Conservation (phyloP, 1,284 basidiomycete genomes). For the Anthracocystis walkeri region DNA sequence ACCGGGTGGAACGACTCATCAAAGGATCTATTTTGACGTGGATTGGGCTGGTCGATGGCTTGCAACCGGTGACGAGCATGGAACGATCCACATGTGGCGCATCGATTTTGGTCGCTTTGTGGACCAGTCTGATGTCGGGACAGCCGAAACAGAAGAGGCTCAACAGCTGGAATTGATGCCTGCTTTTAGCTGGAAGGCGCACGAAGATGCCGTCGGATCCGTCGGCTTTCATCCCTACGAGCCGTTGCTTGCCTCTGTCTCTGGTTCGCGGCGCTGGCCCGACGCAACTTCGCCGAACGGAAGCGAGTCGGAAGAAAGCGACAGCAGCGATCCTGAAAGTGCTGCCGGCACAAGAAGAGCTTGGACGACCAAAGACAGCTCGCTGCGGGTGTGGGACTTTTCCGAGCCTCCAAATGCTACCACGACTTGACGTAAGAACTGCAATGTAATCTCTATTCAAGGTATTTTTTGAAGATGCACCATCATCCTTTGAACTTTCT, state of each 20-base stretch:
- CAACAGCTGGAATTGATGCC: constrained; percentile 28
- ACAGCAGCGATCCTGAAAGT: neutral
- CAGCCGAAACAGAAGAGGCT: neutral
- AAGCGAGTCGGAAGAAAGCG: constrained; percentile 17
- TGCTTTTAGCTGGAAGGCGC: constrained; percentile 45
- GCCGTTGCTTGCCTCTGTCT: constrained; percentile 38
- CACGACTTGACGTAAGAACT: neutral
- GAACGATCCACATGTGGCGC: constrained; percentile 48
- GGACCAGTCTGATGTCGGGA: constrained; percentile 16
- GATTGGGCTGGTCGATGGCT: constrained; percentile 58
- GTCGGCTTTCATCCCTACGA: constrained; percentile 44
- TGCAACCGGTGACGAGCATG: constrained; percentile 44
- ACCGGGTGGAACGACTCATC: constrained; percentile 27
- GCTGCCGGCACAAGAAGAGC: constrained; percentile 7
- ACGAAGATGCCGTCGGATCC: constrained; percentile 47
- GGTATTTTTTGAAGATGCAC: neutral
- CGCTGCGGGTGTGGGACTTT: constrained; percentile 41
- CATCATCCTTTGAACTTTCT: constrained; percentile 45
- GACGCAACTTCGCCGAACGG: neutral
- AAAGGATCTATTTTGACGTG: constrained; percentile 56
- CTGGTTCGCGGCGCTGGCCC: constrained; percentile 46
- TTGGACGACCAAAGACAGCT: constrained; percentile 37
- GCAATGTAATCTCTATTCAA: neutral
- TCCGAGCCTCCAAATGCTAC: constrained; percentile 10
- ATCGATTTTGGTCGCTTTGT: constrained; percentile 32